Percentiles rank a stretch among this genome's conserved stretches.
Conservation (phyloP, 179 eudicot genomes). For the Amaranthus tricolor region DNA sequence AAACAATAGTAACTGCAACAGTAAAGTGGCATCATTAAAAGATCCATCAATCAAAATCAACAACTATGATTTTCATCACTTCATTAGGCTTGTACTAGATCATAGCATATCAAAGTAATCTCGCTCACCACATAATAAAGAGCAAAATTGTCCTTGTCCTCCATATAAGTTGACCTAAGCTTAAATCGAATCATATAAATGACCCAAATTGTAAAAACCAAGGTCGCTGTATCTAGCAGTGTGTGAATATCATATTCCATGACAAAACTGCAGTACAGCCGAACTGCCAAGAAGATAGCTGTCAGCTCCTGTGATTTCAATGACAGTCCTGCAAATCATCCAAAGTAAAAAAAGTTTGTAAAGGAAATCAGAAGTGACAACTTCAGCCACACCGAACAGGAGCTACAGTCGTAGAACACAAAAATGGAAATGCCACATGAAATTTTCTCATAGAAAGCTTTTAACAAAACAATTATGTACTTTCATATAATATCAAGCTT, state of each 20-base stretch:
- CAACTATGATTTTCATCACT: too few species aligned
- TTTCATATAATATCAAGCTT: not conserved
- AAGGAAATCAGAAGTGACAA: not conserved
- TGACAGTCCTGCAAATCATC: slow-evolving; percentile 54
- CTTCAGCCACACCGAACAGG: not conserved
- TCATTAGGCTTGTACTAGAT: not conserved
- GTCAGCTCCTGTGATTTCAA: slow-evolving; percentile 69
- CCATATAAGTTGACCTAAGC: slow-evolving; percentile 64
- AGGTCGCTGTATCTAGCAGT: slow-evolving; percentile 65
- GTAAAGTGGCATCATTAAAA: too few species aligned
- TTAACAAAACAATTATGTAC: not conserved
- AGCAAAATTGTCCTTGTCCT: slow-evolving; percentile 68
- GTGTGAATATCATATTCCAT: slow-evolving; percentile 74
- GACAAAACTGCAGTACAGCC: slow-evolving; percentile 65
- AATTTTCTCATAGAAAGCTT: not conserved
- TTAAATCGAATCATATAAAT: slow-evolving; percentile 67
- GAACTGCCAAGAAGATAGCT: slow-evolving; percentile 65
- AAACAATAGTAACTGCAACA: too few species aligned
- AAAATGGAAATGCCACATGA: not conserved
- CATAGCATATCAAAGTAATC: slow-evolving; percentile 9
- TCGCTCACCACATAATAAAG: slow-evolving; percentile 59
- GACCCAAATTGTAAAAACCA: slow-evolving; percentile 67
- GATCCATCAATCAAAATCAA: too few species aligned
- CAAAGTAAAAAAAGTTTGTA: not conserved
- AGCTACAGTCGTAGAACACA: not conserved